Conservation (phyloP, 106 monocot species). For the Dendrobium huoshanense region DNA sequence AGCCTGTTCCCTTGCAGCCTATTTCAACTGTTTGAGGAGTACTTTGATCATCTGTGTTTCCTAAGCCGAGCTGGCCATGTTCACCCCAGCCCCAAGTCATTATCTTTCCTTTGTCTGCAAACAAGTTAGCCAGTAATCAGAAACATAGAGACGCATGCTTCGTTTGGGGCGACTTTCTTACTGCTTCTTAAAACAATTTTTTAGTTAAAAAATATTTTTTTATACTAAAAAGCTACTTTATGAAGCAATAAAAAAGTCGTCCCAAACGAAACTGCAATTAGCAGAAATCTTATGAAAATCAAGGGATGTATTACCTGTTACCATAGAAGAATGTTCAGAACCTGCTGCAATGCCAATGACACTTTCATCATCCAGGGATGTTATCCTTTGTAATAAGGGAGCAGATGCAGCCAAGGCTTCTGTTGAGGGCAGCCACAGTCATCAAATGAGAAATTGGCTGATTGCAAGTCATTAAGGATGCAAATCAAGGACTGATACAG, state of each 20-base stretch:
- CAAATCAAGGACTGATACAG: neutral
- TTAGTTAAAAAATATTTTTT: too few species aligned
- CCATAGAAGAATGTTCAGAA: constrained; percentile 74
- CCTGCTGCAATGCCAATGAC: constrained; percentile 63
- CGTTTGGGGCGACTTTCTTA: too few species aligned
- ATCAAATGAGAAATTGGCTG: neutral
- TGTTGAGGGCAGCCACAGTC: neutral
- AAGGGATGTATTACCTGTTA: constrained; percentile 39
- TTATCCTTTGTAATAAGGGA: constrained; percentile 26
- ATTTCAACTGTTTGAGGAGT: constrained; percentile 40
- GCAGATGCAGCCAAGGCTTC: constrained; percentile 2
- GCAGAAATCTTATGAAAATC: neutral
- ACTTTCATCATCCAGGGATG: constrained; percentile 23
- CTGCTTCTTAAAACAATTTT: too few species aligned
- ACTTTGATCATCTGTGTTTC: constrained; percentile 49
- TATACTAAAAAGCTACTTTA: too few species aligned
- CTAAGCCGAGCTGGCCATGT: constrained; percentile 86
- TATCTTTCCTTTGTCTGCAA: constrained; percentile 48
- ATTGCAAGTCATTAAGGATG: neutral
- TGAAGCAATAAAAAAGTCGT: too few species aligned
- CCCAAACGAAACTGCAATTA: neutral
- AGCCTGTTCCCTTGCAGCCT: neutral
- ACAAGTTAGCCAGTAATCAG: neutral
- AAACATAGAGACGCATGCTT: neutral
- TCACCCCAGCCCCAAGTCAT: constrained; percentile 98